Conservation (phyloP, 2,329 filamentous ascomycete genomes). For the Gyromitra esculenta region DNA sequence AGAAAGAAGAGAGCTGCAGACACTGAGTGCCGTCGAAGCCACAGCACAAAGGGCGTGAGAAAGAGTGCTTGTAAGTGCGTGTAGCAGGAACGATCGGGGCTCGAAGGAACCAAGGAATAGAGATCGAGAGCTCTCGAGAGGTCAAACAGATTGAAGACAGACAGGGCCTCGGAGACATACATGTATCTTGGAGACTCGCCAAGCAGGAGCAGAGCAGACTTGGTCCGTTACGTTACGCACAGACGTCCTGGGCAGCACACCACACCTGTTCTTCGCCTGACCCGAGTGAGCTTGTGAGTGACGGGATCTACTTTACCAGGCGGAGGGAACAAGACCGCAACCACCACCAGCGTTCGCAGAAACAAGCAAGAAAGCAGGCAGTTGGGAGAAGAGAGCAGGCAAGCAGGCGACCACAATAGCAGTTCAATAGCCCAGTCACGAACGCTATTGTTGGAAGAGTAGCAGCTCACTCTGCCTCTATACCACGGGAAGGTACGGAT, state of each 20-base stretch:
- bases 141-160: constrained; percentile 17
- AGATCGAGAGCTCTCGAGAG: constrained; percentile 8
- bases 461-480: constrained; percentile 18
- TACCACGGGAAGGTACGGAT: constrained; percentile 4
- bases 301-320: constrained; percentile 46
- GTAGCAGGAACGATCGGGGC: neutral
- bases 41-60: neutral
- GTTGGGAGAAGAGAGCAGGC: constrained; percentile 3
- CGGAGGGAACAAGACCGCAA: constrained; percentile 26
- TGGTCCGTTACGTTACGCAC: constrained; percentile 38
- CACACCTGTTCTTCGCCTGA: constrained; percentile 39
- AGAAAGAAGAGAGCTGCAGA: neutral
- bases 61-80: constrained; percentile 1
- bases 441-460: constrained; percentile 15
- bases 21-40: neutral
- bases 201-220: constrained; percentile 12
- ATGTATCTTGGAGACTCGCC: constrained; percentile 3
- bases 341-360: neutral
- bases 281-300: constrained; percentile 39
- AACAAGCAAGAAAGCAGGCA: constrained; percentile 11
- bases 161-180: constrained; percentile 1
- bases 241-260: constrained; percentile 41
- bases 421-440: neutral
- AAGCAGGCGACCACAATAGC: constrained; percentile 18
- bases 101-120: constrained; percentile 18